Percentiles rank a stretch among this genome's conserved stretches.
phyloP scores from a whole-genome alignment of 805 yeast species.

The Candida endomychidarum region DNA sequence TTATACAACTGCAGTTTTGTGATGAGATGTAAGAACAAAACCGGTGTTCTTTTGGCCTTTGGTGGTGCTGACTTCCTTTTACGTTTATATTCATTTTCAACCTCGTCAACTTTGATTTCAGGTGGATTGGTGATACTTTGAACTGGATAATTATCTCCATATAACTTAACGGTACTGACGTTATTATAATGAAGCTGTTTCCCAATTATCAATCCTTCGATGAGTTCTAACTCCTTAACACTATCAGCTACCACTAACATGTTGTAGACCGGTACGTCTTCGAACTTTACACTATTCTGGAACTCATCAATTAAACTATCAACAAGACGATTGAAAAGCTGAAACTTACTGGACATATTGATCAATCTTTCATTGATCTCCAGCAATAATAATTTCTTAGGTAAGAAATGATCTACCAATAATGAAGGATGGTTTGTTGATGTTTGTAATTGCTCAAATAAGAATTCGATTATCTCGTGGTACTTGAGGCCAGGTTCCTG shows the following conservation, averaged over 20 bases:
- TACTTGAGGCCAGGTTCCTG: constrained; percentile 7
- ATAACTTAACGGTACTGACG: constrained; percentile 62
- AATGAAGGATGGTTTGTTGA: constrained; percentile 67
- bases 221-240: constrained; percentile 69
- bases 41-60: constrained; percentile 7
- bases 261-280: constrained; percentile 17
- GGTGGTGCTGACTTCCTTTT: constrained; percentile 5
- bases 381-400: constrained; percentile 64
- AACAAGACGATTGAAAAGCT: constrained; percentile 50
- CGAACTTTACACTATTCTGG: constrained; percentile 18
- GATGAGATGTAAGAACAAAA: constrained; percentile 26
- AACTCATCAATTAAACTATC: constrained; percentile 27
- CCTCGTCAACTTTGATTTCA: background rate
- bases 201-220: constrained; percentile 80
- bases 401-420: constrained; percentile 75
- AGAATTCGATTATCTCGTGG: constrained; percentile 39
- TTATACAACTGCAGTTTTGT: constrained; percentile 36
- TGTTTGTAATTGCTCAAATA: constrained; percentile 47
- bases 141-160: constrained; percentile 33
- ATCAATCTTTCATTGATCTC: constrained; percentile 58
- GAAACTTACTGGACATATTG: constrained; percentile 59
- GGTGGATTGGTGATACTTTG: background rate
- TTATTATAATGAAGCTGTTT: constrained; percentile 63
- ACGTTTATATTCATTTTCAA: constrained; percentile 13
- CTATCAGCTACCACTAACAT: constrained; percentile 54